Conservation (phyloP, 495 filamentous ascomycete genomes). For the Neurospora sp. region DNA sequence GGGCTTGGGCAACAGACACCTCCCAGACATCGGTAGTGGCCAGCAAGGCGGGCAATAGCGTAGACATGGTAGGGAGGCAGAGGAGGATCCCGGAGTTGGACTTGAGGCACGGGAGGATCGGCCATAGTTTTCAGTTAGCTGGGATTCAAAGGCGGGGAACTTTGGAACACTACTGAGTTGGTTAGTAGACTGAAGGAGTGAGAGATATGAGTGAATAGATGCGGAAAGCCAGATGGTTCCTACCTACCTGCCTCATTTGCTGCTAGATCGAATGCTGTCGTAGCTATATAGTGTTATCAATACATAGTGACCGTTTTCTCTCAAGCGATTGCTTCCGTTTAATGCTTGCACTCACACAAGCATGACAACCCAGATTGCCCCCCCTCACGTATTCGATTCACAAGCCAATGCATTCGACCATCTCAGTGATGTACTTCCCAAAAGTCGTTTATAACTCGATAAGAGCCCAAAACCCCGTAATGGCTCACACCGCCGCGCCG, state of each 20-base stretch:
- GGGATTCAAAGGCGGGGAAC: background rate
- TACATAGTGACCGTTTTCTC: background rate
- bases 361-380: background rate
- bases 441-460: background rate
- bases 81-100: background rate
- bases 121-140: background rate
- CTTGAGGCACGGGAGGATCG: background rate
- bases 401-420: background rate
- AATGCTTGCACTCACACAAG: background rate
- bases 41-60: background rate
- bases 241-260: background rate
- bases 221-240: background rate
- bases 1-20: background rate
- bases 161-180: background rate
- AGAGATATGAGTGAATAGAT: background rate
- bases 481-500: background rate
- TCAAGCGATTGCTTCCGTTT: background rate
- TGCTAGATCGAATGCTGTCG: background rate
- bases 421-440: background rate
- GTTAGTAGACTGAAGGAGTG: background rate
- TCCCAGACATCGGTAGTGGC: background rate
- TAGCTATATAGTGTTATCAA: background rate
- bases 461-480: background rate
- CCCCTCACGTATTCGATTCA: background rate
- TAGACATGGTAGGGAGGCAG: background rate